phyloP scores from a whole-genome alignment of 805 yeast species.

The Yarrowia bubula region DNA sequence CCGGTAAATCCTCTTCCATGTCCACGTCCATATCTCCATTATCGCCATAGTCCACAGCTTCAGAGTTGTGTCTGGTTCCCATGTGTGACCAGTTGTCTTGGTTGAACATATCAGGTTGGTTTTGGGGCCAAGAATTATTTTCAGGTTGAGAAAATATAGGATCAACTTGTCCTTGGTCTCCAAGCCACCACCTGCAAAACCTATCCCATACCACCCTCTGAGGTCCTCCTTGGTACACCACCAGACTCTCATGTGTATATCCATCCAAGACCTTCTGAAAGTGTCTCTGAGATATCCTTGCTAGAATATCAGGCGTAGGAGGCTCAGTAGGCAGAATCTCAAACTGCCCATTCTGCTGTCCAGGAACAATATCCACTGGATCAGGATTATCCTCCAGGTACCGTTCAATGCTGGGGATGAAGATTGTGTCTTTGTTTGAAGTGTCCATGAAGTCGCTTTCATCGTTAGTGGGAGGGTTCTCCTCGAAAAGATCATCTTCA shows the following conservation, averaged over 20 bases:
- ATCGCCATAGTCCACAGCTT: not conserved
- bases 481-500: constrained; percentile 8
- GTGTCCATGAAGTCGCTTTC: constrained; percentile 31
- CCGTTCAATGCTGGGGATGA: constrained; percentile 34
- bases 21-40: not conserved
- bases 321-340: constrained; percentile 12
- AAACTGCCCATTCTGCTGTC: constrained; percentile 5
- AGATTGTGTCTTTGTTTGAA: constrained; percentile 30
- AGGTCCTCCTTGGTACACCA: constrained; percentile 8
- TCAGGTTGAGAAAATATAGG: too few species aligned
- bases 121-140: too few species aligned
- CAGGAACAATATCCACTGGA: constrained; percentile 8
- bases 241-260: constrained; percentile 7
- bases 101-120: not conserved
- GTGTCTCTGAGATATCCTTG: constrained; percentile 5
- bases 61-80: not conserved
- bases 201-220: constrained; percentile 10
- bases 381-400: constrained; percentile 30
- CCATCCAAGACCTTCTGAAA: constrained; percentile 17
- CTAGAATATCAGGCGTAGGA: constrained; percentile 13
- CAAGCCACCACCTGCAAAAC: constrained; percentile 7
- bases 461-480: not conserved
- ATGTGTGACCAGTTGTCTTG: not conserved
- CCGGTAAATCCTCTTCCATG: constrained; percentile 14
- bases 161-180: too few species aligned